Evolutionary conservation across 1,139 yeast genomes (phyloP), one percentile per base, ranked within the genome.

Genomic region (Zygoascus sp.): DNA sequence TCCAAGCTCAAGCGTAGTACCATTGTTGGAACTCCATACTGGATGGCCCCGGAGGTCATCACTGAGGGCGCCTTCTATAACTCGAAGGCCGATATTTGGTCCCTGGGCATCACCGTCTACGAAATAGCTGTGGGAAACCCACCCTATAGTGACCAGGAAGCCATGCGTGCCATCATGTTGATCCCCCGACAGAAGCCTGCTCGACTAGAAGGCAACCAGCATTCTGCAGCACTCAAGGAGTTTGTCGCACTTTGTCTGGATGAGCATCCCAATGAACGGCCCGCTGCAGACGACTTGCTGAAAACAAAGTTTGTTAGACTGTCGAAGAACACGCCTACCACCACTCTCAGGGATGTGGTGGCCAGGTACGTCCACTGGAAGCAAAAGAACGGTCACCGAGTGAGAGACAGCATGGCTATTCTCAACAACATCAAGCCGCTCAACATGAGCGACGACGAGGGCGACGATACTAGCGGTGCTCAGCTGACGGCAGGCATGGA

Each of bases 41-140:
- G 99, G 99, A 94, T 94, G 99, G 98, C 98, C 0, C 98, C 98
- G 0, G 98, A 92, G 64, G 98, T 92, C 21, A 92, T 92, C 39
- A 79, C 90, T 62, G 97, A 92, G 63, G 98, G 98, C 27, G 84
- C 84, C 17, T 74, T 83, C 2, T 88, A 88, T 64, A 86, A 87
- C 58, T 79, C 80, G 44, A 88, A 85, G 66, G 96, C 94, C 0
- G 96, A 88, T 63, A 85, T 88, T 9, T 88, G 96, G 96, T 86
- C 95, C 1, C 67, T 92, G 45, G 99, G 99, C 15, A 87, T 94
- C 49, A 92, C 98, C 0, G 74, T 89, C 7, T 94, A 82, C 66
- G 99, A 94, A 66, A 83, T 92, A 51, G 95, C 96, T 11, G 90
- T 97, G 0, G 98, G 98, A 0, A 88, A 88, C 58, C 99, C 99